Evolutionary conservation across 2,329 filamentous ascomycete species (phyloP).

Genomic region (Cylindrodendrum hubeiense): DNA sequence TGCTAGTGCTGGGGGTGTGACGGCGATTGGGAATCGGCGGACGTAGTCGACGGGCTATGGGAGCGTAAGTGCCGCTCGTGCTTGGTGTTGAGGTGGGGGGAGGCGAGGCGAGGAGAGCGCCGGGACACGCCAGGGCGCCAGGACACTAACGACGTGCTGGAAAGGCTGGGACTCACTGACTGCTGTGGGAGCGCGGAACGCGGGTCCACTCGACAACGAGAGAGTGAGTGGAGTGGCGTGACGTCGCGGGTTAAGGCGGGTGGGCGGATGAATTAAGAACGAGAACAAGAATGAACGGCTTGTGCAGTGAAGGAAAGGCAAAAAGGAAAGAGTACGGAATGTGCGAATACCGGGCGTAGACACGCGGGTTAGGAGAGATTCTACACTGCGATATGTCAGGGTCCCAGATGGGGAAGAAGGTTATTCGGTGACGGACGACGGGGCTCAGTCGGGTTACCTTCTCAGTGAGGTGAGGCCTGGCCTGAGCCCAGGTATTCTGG

Average conservation of each 20-base stretch:
- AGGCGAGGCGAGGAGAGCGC: not conserved
- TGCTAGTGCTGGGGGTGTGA: slow-evolving; percentile 29
- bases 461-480: slow-evolving; percentile 7
- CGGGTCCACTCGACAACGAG: slow-evolving; percentile 23
- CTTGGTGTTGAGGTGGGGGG: slow-evolving; percentile 14
- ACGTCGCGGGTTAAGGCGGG: slow-evolving; percentile 28
- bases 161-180: slow-evolving; percentile 2
- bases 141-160: not conserved
- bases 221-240: slow-evolving; percentile 40
- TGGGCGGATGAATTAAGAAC: slow-evolving; percentile 34
- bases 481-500: not conserved
- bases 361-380: not conserved
- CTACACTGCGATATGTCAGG: not conserved
- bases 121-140: not conserved
- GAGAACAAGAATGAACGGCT: slow-evolving; percentile 29
- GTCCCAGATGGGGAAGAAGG: slow-evolving; percentile 21
- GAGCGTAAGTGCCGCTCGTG: slow-evolving; percentile 15
- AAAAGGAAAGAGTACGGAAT: slow-evolving; percentile 26
- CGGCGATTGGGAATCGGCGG: not conserved
- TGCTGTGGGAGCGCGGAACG: slow-evolving; percentile 5
- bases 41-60: not conserved
- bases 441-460: slow-evolving; percentile 4
- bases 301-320: slow-evolving; percentile 31
- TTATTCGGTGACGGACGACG: slow-evolving; percentile 16
- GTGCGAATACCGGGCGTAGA: not conserved